Evolutionary conservation across 257 asterid genomes (phyloP), one percentile per base, ranked within the genome.

Genomic region (Asclepias syriaca): DNA sequence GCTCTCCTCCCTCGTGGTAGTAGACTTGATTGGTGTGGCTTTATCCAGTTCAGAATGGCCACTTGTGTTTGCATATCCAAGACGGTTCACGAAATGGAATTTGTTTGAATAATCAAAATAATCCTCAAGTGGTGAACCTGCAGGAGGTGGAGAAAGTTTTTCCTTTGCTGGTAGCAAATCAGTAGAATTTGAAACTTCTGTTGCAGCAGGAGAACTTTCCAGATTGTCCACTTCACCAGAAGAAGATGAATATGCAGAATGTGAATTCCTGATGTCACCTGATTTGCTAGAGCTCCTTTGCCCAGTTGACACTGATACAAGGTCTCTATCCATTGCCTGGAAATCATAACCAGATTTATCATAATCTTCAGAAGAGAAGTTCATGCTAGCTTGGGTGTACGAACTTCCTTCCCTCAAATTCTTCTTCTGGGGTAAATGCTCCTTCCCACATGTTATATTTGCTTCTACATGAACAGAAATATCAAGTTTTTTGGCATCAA

Each of bases 81-180:
- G 22, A 6, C 66, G 81, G 51, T 79, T 80, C 45, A 43, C 85
- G 43, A 24, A 68, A 58, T 66, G 78, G 83, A 21, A 80, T 80
- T 83, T 90, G 65, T 82, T 82, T 8, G 98, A 87, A 72, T 82
- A 78, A 27, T 90, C 94, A n/a, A 88, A 86, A 78, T 87, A 80
- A 10, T 87, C 90, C 77, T 85, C 90, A 74, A 87, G 90, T 48
- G 95, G 79, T 29, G 87, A 87, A 39, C 96, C 93, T 5, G 76
- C 72, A 19, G 92, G 84, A 19, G 92, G 92, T 32, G 81, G 79
- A 60, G 81, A 72, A 72, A 45, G 77, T 68, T 79, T 85, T 46
- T 71, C 82, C 65, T 78, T 87, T 34, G 73, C 75, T 10, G 84
- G 72, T 11, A 73, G 70, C 48, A 71, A 65, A 29, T 78, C 72